These are phyloP conservation scores for Hymenoscyphus albidus DNA, from an alignment of 2,329 filamentous ascomycete genomes.

Conservation along the genomic window DNA sequence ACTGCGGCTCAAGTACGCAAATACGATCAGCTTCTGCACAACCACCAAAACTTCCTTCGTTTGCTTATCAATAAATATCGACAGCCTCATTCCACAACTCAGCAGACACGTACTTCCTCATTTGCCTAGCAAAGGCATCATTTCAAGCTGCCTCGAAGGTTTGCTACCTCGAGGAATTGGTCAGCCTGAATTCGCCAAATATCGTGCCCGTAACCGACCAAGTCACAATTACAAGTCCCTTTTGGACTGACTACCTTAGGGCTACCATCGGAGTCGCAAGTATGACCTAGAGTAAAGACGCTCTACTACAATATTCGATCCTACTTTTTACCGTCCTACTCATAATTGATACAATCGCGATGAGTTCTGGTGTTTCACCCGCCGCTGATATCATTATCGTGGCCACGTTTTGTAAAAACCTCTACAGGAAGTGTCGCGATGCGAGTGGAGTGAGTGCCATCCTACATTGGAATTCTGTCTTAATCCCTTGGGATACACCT, in stretches of 20 bases:
- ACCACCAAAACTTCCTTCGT: background rate
- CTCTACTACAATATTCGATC: background rate
- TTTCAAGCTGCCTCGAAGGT: background rate
- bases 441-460: conserved; percentile 35
- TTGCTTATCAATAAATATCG: background rate
- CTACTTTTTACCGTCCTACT: background rate
- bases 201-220: background rate
- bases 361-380: conserved; percentile 33
- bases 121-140: background rate
- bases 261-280: background rate
- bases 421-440: conserved; percentile 52
- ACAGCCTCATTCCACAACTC: background rate
- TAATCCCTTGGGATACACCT: background rate
- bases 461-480: background rate
- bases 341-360: conserved; percentile 10
- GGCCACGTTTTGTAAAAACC: conserved; percentile 51
- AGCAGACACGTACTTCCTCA: background rate
- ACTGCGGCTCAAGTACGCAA: background rate
- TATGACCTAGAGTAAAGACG: background rate
- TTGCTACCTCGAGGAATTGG: background rate
- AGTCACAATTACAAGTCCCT: background rate
- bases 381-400: conserved; percentile 49
- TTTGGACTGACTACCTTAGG: no score
- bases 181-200: background rate
- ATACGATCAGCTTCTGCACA: background rate